phyloP scores from a whole-genome alignment of 2,329 filamentous ascomycete species.

The Pseudopithomyces chartarum region DNA sequence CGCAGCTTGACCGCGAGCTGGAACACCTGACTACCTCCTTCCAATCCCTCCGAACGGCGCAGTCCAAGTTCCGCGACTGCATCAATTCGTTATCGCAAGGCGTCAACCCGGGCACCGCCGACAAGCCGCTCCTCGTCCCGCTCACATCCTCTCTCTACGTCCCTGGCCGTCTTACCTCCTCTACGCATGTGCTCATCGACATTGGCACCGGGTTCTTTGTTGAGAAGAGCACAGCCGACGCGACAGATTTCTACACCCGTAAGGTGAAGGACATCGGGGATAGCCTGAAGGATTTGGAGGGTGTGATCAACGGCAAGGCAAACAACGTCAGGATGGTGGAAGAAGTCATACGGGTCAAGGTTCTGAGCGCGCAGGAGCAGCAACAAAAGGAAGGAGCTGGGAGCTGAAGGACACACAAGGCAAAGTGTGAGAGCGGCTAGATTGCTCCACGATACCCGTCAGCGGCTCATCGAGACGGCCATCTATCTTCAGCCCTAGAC shows the following conservation, averaged over 20 bases:
- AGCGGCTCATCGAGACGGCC: not conserved
- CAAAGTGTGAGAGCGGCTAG: not conserved
- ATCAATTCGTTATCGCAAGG: conserved; percentile 73
- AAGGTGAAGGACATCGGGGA: conserved; percentile 70
- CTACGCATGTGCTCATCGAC: conserved; percentile 68
- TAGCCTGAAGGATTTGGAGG: conserved; percentile 71
- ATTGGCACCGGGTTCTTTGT: conserved; percentile 94
- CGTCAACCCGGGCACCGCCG: conserved; percentile 47
- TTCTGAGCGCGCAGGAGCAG: conserved; percentile 39
- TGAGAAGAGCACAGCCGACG: conserved; percentile 75
- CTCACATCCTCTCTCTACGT: conserved; percentile 95
- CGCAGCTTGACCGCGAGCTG: conserved; percentile 94
- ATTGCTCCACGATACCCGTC: not conserved
- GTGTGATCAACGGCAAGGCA: conserved; percentile 75
- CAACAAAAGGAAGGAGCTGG: conserved; percentile 28
- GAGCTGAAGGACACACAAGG: conserved; percentile 15
- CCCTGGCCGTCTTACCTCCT: conserved; percentile 71
- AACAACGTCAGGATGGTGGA: conserved; percentile 85
- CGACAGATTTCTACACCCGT: conserved; percentile 67
- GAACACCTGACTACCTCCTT: conserved; percentile 92
- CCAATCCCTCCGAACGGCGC: conserved; percentile 84
- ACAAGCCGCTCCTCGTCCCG: conserved; percentile 80
- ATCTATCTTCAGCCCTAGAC: not conserved
- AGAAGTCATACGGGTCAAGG: conserved; percentile 62
- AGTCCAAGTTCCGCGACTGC: conserved; percentile 91